phyloP scores from a whole-genome alignment of 2,329 filamentous ascomycete species.

The Penicillium brevicompactum region DNA sequence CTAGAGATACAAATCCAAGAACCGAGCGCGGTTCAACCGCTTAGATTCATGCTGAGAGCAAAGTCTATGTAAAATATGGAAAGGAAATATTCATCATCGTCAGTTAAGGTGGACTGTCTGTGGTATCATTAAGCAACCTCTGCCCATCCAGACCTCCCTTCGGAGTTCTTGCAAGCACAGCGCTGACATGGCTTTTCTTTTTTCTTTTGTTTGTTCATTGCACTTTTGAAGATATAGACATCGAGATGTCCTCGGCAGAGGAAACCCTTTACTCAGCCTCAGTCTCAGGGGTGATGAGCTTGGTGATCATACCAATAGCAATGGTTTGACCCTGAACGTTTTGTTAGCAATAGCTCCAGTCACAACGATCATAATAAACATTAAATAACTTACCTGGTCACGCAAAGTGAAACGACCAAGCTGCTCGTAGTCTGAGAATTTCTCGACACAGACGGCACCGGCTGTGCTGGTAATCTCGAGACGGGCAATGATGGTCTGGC shows the following conservation, averaged over 20 bases:
- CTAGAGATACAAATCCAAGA: background rate
- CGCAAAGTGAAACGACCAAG: conserved; percentile 86
- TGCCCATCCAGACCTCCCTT: conserved; percentile 20
- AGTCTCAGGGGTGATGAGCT: conserved; percentile 60
- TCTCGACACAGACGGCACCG: conserved; percentile 87
- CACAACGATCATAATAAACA: conserved; percentile 1
- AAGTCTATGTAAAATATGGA: conserved; percentile 27
- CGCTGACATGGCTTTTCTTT: background rate
- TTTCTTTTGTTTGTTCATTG: background rate
- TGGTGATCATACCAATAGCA: conserved; percentile 98
- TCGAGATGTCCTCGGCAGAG: background rate
- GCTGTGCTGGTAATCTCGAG: conserved; percentile 84
- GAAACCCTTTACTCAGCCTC: conserved; percentile 12
- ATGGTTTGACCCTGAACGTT: conserved; percentile 85
- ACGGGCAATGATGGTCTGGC: conserved; percentile 85
- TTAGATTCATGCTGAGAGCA: conserved; percentile 21
- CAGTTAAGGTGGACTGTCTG: conserved; percentile 28
- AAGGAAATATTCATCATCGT: conserved; percentile 37
- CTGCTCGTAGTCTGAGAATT: conserved; percentile 94
- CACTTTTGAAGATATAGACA: background rate
- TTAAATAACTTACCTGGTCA: conserved; percentile 67
- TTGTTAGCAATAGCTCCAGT: conserved; percentile 24
- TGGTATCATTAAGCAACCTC: conserved; percentile 27
- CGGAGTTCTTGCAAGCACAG: conserved; percentile 7
- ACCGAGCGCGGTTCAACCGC: conserved; percentile 12